Evolutionary conservation across 148 eudicot genomes (phyloP).

Genomic region (Vaccinium macrocarpon): DNA sequence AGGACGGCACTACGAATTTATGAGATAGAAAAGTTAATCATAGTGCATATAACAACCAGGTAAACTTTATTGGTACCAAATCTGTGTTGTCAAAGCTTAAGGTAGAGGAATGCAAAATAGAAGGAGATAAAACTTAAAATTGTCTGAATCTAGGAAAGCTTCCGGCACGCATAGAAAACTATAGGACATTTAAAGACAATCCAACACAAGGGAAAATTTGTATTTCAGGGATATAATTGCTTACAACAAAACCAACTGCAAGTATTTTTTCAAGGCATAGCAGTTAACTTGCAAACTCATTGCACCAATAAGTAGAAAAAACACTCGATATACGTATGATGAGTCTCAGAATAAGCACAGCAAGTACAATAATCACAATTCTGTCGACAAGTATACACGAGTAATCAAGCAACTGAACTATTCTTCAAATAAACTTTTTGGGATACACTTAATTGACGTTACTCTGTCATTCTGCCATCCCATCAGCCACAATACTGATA

Average conservation of each 20-base stretch:
- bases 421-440: neutral
- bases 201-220: neutral
- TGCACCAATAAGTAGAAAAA: neutral
- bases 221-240: neutral
- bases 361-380: neutral
- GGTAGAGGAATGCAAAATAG: neutral
- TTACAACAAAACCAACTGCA: neutral
- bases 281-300: neutral
- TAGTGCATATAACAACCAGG: neutral
- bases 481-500: neutral
- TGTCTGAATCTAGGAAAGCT: neutral
- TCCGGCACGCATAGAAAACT: neutral
- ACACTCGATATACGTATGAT: neutral
- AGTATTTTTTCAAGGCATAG: neutral
- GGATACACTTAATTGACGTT: neutral
- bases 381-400: neutral
- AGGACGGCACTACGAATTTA: neutral
- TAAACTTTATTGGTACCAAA: neutral
- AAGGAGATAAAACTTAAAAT: neutral
- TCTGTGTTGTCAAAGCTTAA: neutral
- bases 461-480: neutral
- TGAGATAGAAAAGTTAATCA: conserved; percentile 4
- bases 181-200: neutral
- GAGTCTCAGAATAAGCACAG: neutral
- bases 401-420: neutral